These are phyloP conservation scores for Pythium myriotylum DNA, from an alignment of 352 stramenopile species.

Conservation along the genomic window DNA sequence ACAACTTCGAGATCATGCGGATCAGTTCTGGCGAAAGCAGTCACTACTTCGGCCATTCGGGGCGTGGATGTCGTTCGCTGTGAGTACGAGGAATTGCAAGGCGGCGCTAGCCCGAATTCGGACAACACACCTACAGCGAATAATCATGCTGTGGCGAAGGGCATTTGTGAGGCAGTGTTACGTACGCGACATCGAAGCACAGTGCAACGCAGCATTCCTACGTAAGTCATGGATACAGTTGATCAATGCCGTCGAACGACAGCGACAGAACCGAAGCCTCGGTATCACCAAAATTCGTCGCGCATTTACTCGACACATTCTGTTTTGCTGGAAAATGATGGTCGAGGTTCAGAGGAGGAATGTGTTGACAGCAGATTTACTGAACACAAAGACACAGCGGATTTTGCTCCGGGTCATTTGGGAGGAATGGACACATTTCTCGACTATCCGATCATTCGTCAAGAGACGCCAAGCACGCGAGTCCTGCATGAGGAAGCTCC, in stretches of 20 bases:
- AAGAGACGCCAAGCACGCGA: constrained; percentile 2
- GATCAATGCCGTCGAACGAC: neutral
- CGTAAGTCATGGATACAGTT: constrained; percentile 6
- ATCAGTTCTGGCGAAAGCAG: neutral
- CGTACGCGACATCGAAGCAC: constrained; percentile 3
- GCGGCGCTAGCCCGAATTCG: neutral
- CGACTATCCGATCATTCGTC: constrained; percentile 14
- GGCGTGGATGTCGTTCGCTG: constrained; percentile 6
- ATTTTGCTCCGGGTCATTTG: neutral
- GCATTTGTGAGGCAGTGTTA: constrained; percentile 8
- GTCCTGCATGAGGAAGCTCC: neutral
- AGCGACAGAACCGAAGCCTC: constrained; percentile 1
- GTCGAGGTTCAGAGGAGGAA: neutral
- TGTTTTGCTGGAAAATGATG: constrained; percentile 6
- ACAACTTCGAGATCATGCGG: neutral
- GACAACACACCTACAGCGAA: neutral
- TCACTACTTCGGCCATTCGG: neutral
- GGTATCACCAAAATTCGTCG: constrained; percentile 4
- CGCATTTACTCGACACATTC: neutral
- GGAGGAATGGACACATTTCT: constrained; percentile 20
- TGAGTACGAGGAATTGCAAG: neutral
- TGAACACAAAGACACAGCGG: neutral
- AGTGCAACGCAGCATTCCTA: constrained; percentile 9
- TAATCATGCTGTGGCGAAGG: constrained; percentile 4
- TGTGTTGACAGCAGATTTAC: neutral